Base-by-base conservation (phyloP, 2,329 filamentous ascomycete species). In the Xylariaceae sp. region DNA sequence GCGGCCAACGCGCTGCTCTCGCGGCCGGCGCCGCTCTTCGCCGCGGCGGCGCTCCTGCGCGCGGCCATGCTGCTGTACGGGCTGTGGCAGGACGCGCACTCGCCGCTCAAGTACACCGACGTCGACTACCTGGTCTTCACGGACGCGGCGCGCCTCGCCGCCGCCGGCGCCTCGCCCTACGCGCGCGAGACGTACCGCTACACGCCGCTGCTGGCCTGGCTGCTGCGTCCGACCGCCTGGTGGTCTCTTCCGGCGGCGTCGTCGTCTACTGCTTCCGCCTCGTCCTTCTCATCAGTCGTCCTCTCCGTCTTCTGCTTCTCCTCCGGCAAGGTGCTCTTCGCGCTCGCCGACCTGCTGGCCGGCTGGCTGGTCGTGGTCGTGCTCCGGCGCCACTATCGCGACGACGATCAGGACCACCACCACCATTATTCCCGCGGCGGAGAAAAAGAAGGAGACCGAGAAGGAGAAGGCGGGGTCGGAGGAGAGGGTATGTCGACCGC, bases 51-150 rank as follows among this genome's bases (percentile, higher is more conserved):
- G 34, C 50, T 79, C 30, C 72, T 98, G 16, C 85, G 92, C 40
- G 55, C 76, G 5, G 57, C 66, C 19, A 78, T 98, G 43, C 74
- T 96, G 31, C 56, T 93, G 51, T 96, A 96, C 58, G 90, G 92
- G 38, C 75, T 87, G 40, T 89, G 85, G 69, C 92, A 98, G 65
- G 92, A 98, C 62, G 81, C 86, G 39, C 72, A 89, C 62, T 93
- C 88, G 6, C 80, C 90, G 11, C 65, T 98, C 54, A 96, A 96
- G 64, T 98, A 96, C 67, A 98, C 92, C 32, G 92, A 98, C 62
- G 95, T 98, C 51, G 92, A 98, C 69, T 98, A 98, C 63, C 79
- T 88, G 45, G 92, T 98, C 58, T 98, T 98, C 68, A 96, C 92
- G 31, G 90, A 96, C 58, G 92, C 92, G 17, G 77, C 92, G 2